phyloP scores from a whole-genome alignment of 2,329 filamentous ascomycete genomes.

The Iodosphaeria phyllophila region DNA sequence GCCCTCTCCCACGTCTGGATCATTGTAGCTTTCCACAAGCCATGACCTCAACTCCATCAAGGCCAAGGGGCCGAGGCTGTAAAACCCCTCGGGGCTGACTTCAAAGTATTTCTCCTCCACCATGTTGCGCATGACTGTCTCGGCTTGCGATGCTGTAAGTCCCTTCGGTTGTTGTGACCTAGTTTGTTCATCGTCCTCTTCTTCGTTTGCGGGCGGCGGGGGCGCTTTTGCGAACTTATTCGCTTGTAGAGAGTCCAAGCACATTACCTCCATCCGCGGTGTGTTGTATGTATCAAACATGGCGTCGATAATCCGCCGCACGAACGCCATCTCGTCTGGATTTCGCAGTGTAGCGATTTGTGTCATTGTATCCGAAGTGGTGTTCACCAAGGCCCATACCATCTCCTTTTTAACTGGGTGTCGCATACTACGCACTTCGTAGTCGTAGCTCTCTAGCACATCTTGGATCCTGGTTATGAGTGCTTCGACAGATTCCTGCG shows the following conservation, averaged over 20 bases:
- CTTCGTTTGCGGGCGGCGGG: constrained; percentile 9
- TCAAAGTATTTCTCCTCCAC: constrained; percentile 75
- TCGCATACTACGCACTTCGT: constrained; percentile 61
- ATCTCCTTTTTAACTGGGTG: constrained; percentile 49
- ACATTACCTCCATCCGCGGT: constrained; percentile 62
- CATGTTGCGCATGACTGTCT: constrained; percentile 49
- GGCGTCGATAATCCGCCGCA: constrained; percentile 71
- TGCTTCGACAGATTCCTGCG: constrained; percentile 43
- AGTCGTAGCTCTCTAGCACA: constrained; percentile 62
- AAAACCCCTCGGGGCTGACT: constrained; percentile 51
- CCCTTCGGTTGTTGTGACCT: constrained; percentile 23
- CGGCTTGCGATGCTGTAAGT: constrained; percentile 61
- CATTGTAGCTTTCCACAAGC: constrained; percentile 82
- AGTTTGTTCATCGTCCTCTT: constrained; percentile 13
- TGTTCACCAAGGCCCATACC: constrained; percentile 78
- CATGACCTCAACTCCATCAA: constrained; percentile 74
- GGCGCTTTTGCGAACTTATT: constrained; percentile 44
- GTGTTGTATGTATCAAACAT: constrained; percentile 89
- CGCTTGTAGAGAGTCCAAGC: constrained; percentile 62
- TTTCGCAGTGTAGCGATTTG: constrained; percentile 70
- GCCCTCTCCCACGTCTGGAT: constrained; percentile 36
- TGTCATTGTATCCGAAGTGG: constrained; percentile 64
- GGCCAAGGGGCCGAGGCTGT: constrained; percentile 55
- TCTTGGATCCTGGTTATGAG: constrained; percentile 55
- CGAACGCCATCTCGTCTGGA: constrained; percentile 73